Conservation (phyloP, 2,329 filamentous ascomycete species). For the Cadophora malorum region DNA sequence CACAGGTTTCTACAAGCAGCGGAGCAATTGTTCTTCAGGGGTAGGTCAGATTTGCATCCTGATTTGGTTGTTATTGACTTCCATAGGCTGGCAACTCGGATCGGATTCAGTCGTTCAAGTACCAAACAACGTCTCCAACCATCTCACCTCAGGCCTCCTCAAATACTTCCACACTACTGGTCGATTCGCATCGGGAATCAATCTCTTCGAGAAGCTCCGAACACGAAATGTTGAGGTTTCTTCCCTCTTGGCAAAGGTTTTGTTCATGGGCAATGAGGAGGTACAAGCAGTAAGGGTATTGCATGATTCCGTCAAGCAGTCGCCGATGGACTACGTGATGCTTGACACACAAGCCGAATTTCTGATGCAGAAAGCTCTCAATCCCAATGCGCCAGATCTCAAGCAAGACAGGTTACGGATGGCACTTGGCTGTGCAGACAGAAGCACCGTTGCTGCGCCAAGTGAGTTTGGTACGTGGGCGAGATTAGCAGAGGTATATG, state of each 20-base stretch:
- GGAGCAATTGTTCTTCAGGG: conserved; percentile 93
- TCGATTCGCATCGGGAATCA: conserved; percentile 92
- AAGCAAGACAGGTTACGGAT: conserved; percentile 77
- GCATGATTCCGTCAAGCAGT: conserved; percentile 85
- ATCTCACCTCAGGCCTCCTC: conserved; percentile 89
- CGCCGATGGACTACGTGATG: conserved; percentile 97
- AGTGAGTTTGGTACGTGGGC: conserved; percentile 99
- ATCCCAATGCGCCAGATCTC: conserved; percentile 58
- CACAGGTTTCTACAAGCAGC: conserved; percentile 95
- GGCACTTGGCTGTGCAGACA: conserved; percentile 91
- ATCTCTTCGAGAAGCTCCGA: conserved; percentile 94
- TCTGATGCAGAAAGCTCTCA: conserved; percentile 79
- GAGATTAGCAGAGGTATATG: conserved; percentile 89
- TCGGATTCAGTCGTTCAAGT: conserved; percentile 98
- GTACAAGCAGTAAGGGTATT: conserved; percentile 92
- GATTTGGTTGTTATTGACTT: conserved; percentile 29
- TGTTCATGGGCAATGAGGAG: conserved; percentile 95
- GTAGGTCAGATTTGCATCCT: conserved; percentile 51
- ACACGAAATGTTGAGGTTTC: conserved; percentile 92
- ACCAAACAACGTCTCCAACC: conserved; percentile 94
- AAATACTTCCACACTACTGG: conserved; percentile 97
- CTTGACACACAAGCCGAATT: conserved; percentile 95
- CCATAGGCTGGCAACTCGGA: conserved; percentile 85
- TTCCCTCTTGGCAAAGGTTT: conserved; percentile 86
- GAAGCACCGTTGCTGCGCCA: conserved; percentile 91